Conservation (phyloP, 1,139 yeast genomes). For the Spencermartinsiella ligniputridi region DNA sequence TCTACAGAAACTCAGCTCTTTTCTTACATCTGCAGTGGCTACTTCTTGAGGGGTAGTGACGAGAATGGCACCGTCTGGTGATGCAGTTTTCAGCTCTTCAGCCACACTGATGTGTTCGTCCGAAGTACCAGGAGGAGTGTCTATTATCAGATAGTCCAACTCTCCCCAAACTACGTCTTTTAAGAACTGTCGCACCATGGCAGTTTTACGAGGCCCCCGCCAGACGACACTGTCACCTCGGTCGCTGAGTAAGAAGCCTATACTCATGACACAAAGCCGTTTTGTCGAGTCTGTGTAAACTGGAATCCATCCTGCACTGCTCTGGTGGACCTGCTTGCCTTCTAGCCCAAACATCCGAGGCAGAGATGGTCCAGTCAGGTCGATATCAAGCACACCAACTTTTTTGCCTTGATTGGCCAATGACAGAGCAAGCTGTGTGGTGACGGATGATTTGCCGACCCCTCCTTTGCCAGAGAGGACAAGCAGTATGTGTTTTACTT, state of each 20-base stretch:
- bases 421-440: slow-evolving; percentile 85
- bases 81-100: slow-evolving; percentile 70
- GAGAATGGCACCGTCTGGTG: slow-evolving; percentile 87
- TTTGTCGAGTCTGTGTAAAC: slow-evolving; percentile 46
- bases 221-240: slow-evolving; percentile 92
- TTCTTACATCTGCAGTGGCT: slow-evolving; percentile 87
- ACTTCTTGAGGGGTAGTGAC: slow-evolving; percentile 97
- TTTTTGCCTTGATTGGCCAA: slow-evolving; percentile 64
- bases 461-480: slow-evolving; percentile 96
- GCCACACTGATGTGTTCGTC: slow-evolving; percentile 98
- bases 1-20: slow-evolving; percentile 86
- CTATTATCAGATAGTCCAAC: slow-evolving; percentile 77
- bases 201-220: slow-evolving; percentile 98
- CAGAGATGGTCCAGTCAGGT: slow-evolving; percentile 92
- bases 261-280: slow-evolving; percentile 61
- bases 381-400: slow-evolving; percentile 93
- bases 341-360: slow-evolving; percentile 97
- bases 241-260: slow-evolving; percentile 83
- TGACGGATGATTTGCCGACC: slow-evolving; percentile 94
- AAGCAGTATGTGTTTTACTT: slow-evolving; percentile 72
- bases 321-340: slow-evolving; percentile 70
- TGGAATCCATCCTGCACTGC: slow-evolving; percentile 88
- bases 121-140: slow-evolving; percentile 98
- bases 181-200: slow-evolving; percentile 92
- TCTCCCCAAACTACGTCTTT: slow-evolving; percentile 90